Base-by-base conservation (phyloP, 768 basidiomycete genomes). In the Flagelloscypha sp. region DNA sequence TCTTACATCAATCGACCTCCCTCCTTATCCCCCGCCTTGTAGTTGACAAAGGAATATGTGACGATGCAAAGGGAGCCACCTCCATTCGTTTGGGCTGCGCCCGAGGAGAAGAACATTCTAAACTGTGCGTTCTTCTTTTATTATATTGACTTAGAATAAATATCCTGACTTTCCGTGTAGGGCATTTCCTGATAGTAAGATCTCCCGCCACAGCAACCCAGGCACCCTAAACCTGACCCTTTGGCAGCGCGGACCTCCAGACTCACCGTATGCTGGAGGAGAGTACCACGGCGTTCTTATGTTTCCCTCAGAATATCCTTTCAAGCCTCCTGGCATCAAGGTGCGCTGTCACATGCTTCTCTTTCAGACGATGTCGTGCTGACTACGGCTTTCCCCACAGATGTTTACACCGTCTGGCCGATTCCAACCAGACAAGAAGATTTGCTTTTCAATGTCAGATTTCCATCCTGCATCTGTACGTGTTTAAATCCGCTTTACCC, bases 371-470 rank as follows among this genome's bases (percentile, higher is more conserved):
- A 11, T 19, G 17, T 17, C 24, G 13, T 31, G 21, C 30, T 35
- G 13, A 36, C 27, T 41, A 46, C 31, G 8, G 33, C 21, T 30
- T 42, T 34, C n/a, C 24, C 27, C 40, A 15, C 48, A 92, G 88
- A 88, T 92, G 86, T 73, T 79, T 48, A 92, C 89, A 10, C 89
- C 89, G 0, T 87, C 85, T 5, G 89, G 89, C 13, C 77, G 89
- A 40, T 93, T 93, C 60, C 76, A 84, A 46, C 85, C 86, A 15
- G 86, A 89, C 67, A 80, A 78, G 63, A 95, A 92, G 71, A 95
- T 98, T 37, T 97, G 93, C 55, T 94, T 95, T 62, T 94, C 89
- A 16, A 95, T 98, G 90, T 90, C 88, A 3, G 88, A 92, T 57
- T 92, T 89, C 52, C 89, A 92, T 51, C 87, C 89, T 0, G 87